A percentile compares a stretch with the other conserved stretches of the same genome.
Evolutionary conservation across 805 yeast species (phyloP).

Genomic region (Torulaspora indica): DNA sequence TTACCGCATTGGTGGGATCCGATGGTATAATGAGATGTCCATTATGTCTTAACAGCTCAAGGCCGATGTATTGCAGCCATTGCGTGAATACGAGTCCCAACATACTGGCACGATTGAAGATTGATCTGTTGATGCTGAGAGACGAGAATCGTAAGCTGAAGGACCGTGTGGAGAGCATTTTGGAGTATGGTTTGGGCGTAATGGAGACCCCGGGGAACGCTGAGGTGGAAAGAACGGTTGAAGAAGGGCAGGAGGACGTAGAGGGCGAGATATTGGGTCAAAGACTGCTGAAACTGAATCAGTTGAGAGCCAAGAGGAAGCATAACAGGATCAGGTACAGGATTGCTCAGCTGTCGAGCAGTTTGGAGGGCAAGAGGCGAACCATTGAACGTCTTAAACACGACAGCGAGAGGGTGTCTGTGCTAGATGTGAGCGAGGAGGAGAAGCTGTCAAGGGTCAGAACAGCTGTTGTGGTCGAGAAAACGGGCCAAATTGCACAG

Average conservation of each 20-base stretch:
- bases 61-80: constrained; percentile 26
- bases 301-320: constrained; percentile 18
- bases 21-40: constrained; percentile 19
- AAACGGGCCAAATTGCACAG: constrained; percentile 13
- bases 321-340: constrained; percentile 19
- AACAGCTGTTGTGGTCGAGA: constrained; percentile 4
- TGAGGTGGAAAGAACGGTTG: neutral
- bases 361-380: constrained; percentile 11
- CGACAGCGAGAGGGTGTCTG: neutral
- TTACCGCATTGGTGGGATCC: neutral
- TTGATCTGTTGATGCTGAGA: constrained; percentile 17
- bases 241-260: neutral
- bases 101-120: constrained; percentile 17
- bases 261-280: constrained; percentile 17
- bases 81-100: constrained; percentile 30
- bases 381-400: neutral
- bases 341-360: constrained; percentile 10
- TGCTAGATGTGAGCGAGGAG: neutral
- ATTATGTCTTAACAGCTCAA: constrained; percentile 20
- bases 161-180: constrained; percentile 20
- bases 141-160: constrained; percentile 17
- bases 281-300: constrained; percentile 15
- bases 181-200: constrained; percentile 17
- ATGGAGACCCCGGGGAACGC: constrained; percentile 1
- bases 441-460: neutral